Percentiles rank a stretch among this genome's conserved stretches.
Evolutionary conservation across 139 green algal species (phyloP).

Genomic region (Chlamydomonas schloesseri): DNA sequence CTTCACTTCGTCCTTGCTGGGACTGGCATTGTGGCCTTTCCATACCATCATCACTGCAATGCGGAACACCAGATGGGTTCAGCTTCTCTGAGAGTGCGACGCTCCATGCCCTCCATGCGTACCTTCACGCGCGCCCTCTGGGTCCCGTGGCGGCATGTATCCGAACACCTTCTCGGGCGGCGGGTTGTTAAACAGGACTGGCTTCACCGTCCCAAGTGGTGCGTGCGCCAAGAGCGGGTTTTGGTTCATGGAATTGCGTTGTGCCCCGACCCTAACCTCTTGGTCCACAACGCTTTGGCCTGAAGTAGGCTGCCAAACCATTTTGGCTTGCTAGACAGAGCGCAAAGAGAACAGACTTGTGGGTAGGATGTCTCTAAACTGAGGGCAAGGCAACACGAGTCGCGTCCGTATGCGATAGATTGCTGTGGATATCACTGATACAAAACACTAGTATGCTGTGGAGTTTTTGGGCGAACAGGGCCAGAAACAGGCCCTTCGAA

Average conservation of each 20-base stretch:
- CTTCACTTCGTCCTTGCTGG: neutral
- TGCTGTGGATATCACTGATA: too few relatives aligned
- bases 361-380: too few relatives aligned
- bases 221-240: slow-evolving; percentile 43
- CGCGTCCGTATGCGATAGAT: too few relatives aligned
- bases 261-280: slow-evolving; percentile 13
- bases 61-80: neutral
- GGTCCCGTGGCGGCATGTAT: slow-evolving; percentile 34
- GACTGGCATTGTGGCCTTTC: slow-evolving; percentile 41
- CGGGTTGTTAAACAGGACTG: slow-evolving; percentile 40
- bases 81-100: neutral
- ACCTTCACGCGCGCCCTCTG: slow-evolving; percentile 52
- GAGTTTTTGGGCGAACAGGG: too few relatives aligned
- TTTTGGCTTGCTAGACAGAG: too few relatives aligned
- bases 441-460: too few relatives aligned
- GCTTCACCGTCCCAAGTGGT: slow-evolving; percentile 39
- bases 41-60: slow-evolving; percentile 57
- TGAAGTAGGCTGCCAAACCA: slow-evolving; percentile 46
- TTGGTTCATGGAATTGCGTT: slow-evolving; percentile 28
- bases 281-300: neutral
- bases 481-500: too few relatives aligned
- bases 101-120: neutral
- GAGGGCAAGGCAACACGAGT: too few relatives aligned
- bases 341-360: too few relatives aligned
- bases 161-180: slow-evolving; percentile 50